Percentiles rank a stretch among this genome's conserved stretches.
Evolutionary conservation across 768 basidiomycete genomes (phyloP).

Genomic region (Trichaptum fuscoviolaceum): DNA sequence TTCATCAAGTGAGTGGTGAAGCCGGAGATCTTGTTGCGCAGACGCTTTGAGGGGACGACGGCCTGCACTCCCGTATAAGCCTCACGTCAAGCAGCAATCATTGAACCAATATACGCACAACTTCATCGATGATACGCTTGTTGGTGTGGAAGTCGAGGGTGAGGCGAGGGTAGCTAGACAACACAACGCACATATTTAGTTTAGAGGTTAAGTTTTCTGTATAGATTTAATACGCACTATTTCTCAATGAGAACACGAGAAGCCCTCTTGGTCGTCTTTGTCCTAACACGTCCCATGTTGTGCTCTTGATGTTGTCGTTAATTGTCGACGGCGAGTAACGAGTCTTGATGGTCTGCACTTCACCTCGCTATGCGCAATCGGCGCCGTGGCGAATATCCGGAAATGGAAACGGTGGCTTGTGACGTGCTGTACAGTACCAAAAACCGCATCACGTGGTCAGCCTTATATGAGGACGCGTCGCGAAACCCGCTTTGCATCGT

Average conservation of each 20-base stretch:
- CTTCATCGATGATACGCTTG: conserved; percentile 98
- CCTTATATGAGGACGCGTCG: neutral
- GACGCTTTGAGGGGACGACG: conserved; percentile 94
- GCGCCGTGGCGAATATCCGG: neutral
- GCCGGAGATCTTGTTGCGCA: conserved; percentile 99
- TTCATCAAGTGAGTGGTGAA: conserved; percentile 99
- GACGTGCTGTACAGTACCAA: conserved; percentile 4
- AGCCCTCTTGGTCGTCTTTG: conserved; percentile 99
- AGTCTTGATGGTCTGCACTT: neutral
- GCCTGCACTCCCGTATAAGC: conserved; percentile 42
- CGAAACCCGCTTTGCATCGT: neutral
- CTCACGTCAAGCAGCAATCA: neutral
- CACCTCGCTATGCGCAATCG: neutral
- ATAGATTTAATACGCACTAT: conserved; percentile 58
- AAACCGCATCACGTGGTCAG: neutral
- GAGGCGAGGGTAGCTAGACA: conserved; percentile 87
- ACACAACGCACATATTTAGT: neutral
- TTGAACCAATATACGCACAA: conserved; percentile 40
- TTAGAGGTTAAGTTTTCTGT: neutral
- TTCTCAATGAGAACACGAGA: conserved; percentile 99
- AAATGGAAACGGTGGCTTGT: conserved; percentile 3
- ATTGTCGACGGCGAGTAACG: conserved; percentile 1
- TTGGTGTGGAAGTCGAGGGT: conserved; percentile 99
- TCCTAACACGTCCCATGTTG: conserved; percentile 88
- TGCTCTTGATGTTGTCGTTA: neutral